phyloP scores from a whole-genome alignment of 2,329 filamentous ascomycete species.

The Plectosphaerella plurivora region DNA sequence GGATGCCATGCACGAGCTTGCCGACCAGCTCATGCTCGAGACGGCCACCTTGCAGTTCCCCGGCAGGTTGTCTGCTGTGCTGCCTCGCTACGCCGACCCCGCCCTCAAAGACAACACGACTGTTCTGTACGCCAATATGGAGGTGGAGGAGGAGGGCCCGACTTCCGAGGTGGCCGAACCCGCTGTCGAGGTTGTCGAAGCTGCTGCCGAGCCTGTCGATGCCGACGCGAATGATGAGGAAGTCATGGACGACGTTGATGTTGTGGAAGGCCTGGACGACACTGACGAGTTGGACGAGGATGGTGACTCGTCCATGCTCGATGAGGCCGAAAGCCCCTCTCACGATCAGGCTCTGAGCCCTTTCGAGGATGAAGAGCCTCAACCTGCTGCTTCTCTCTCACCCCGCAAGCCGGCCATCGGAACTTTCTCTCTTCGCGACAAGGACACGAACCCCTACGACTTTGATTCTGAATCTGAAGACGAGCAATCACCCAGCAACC shows the following conservation, averaged over 20 bases:
- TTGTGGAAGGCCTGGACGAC: not conserved
- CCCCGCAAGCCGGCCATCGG: constrained; percentile 19
- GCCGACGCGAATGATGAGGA: constrained; percentile 2
- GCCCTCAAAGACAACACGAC: constrained; percentile 25
- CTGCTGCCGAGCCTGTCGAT: not conserved
- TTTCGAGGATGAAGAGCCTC: constrained; percentile 2
- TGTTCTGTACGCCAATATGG: constrained; percentile 21
- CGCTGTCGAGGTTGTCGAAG: constrained; percentile 1
- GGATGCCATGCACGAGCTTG: constrained; percentile 16
- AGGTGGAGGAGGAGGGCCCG: constrained; percentile 5
- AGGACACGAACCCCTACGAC: constrained; percentile 39
- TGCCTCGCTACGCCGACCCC: constrained; percentile 38
- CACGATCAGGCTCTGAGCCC: constrained; percentile 9
- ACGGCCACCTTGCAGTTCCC: constrained; percentile 35
- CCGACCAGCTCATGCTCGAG: constrained; percentile 24
- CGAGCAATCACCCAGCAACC: constrained; percentile 34
- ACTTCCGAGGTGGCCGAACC: not conserved
- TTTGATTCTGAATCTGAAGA: constrained; percentile 53
- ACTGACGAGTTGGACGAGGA: constrained; percentile 5
- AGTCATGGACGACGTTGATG: no score
- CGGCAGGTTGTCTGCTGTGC: constrained; percentile 38
- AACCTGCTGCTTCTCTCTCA: constrained; percentile 15
- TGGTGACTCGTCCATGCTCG: constrained; percentile 15
- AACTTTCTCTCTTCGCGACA: constrained; percentile 41
- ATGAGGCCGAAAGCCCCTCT: constrained; percentile 20